phyloP scores from a whole-genome alignment of 75 land plant genomes.

The Picea glauca region DNA sequence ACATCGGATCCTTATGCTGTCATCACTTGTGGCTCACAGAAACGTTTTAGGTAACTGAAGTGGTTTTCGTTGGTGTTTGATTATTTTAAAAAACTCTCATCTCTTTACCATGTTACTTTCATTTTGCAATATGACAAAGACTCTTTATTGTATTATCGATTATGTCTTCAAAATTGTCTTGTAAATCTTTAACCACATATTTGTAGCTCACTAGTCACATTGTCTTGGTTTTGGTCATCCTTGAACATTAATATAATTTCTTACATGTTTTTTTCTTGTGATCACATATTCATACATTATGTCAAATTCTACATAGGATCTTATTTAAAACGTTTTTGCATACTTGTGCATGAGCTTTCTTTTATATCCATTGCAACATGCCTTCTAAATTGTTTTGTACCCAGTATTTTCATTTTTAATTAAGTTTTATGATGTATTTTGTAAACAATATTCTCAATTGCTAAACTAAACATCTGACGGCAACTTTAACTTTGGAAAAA shows the following conservation, averaged over 20 bases:
- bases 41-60: slow-evolving; percentile 8
- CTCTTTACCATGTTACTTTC: neutral
- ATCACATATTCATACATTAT: neutral
- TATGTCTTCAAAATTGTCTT: neutral
- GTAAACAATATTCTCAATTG: too few species aligned
- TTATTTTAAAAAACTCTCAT: neutral
- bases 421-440: too few species aligned
- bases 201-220: neutral
- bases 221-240: neutral
- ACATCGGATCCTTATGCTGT: slow-evolving; percentile 99
- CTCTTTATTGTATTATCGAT: too few species aligned
- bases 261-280: neutral
- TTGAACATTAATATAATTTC: neutral
- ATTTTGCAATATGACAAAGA: neutral
- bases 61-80: neutral
- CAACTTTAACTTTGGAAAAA: too few species aligned
- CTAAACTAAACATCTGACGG: too few species aligned
- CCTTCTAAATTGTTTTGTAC: neutral
- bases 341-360: neutral
- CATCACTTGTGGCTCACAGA: slow-evolving; percentile 40
- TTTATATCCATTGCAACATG: neutral
- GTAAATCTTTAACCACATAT: neutral
- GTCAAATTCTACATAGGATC: neutral
- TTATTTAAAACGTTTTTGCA: slow-evolving; percentile 5
- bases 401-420: too few species aligned